A percentile compares a stretch with the other conserved stretches of the same genome.
Evolutionary conservation across 768 basidiomycete species (phyloP).

Genomic region (Tricholomella constricta): DNA sequence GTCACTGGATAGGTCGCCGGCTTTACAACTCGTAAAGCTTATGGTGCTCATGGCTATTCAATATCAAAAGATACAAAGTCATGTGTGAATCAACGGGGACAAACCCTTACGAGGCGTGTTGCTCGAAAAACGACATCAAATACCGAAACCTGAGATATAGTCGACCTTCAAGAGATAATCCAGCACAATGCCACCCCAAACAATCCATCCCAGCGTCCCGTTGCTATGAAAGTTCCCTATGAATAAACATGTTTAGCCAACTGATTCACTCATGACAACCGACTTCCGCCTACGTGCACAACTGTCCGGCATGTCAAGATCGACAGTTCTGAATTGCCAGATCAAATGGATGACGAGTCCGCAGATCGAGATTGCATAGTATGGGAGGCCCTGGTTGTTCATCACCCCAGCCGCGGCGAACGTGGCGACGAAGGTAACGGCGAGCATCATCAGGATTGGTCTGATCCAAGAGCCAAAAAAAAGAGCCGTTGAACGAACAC

Average conservation of each 20-base stretch:
- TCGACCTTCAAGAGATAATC: slow-evolving; percentile 30
- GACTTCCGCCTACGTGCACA: background rate
- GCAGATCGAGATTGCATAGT: background rate
- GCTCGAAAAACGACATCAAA: too few relatives aligned
- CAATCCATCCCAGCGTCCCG: slow-evolving; percentile 43
- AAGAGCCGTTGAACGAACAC: slow-evolving; percentile 1
- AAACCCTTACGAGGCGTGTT: too few relatives aligned
- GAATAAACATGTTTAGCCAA: background rate
- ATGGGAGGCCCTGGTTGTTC: background rate
- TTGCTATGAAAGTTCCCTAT: slow-evolving; percentile 46
- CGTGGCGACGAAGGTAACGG: background rate
- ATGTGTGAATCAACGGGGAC: too few relatives aligned
- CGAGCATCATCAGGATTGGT: background rate
- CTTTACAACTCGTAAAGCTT: too few relatives aligned
- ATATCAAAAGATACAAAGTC: too few relatives aligned
- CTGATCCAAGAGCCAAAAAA: background rate
- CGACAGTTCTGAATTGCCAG: background rate
- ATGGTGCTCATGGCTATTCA: too few relatives aligned
- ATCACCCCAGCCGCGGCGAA: background rate
- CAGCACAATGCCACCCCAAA: slow-evolving; percentile 41
- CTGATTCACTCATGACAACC: too few relatives aligned
- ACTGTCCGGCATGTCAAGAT: background rate
- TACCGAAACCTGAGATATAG: background rate
- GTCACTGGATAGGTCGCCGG: too few relatives aligned
- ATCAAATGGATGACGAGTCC: background rate